These are phyloP conservation scores for Pseudomicrostroma phylloplanum DNA, from an alignment of 1,284 basidiomycete species.

Conservation along the genomic window DNA sequence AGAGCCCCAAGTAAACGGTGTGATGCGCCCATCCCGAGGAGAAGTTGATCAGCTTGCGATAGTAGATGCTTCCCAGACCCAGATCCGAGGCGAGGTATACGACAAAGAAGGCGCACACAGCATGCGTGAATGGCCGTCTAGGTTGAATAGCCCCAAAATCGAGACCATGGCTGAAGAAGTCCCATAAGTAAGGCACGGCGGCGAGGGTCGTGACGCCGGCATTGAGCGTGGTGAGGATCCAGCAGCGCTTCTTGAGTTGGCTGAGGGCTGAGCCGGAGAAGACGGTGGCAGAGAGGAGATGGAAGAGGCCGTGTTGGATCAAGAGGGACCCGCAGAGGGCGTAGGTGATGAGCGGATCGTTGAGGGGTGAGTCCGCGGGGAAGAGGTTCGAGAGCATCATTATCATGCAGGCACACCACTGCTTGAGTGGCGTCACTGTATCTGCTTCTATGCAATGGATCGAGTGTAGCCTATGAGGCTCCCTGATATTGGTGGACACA, in stretches of 20 bases:
- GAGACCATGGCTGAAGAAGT: constrained; percentile 34
- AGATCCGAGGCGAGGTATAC: constrained; percentile 46
- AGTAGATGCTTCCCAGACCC: constrained; percentile 41
- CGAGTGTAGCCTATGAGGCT: too few relatives aligned
- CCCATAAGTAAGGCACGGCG: constrained; percentile 39
- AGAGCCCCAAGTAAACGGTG: constrained; percentile 39
- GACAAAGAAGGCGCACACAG: constrained; percentile 40
- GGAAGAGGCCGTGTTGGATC: constrained; percentile 39
- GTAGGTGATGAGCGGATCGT: constrained; percentile 6
- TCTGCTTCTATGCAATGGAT: too few relatives aligned
- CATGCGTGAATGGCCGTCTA: constrained; percentile 31
- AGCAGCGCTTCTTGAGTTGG: constrained; percentile 42
- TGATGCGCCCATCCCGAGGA: constrained; percentile 48
- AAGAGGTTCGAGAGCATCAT: neutral
- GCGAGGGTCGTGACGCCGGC: constrained; percentile 37
- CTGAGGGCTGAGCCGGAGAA: constrained; percentile 29
- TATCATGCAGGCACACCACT: neutral
- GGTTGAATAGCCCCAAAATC: constrained; percentile 31
- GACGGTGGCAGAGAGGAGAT: constrained; percentile 29
- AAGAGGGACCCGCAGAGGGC: constrained; percentile 22
- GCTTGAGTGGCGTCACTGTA: too few relatives aligned
- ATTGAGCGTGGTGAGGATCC: constrained; percentile 48
- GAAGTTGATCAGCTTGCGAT: constrained; percentile 44
- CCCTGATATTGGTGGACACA: too few relatives aligned
- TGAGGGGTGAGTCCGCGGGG: constrained; percentile 4